Base-by-base conservation (phyloP, 2,329 filamentous ascomycete genomes). In the Claviceps sp. region DNA sequence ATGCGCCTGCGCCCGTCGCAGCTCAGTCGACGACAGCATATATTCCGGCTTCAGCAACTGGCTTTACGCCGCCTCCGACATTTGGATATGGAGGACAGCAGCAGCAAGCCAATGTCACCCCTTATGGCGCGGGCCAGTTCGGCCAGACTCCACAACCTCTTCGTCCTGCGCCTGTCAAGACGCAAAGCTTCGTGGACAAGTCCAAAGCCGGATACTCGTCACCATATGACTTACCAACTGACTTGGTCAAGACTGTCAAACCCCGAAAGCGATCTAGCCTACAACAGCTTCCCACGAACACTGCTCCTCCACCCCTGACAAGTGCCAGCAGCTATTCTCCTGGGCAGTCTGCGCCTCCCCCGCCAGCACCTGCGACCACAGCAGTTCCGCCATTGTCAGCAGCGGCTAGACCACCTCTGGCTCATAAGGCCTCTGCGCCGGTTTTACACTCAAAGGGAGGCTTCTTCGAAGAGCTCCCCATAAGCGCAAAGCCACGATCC, bases 181-280 rank as follows among this genome's bases (percentile, higher is more conserved):
- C 80, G 1, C 82, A 94, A 64, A 97, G 91, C 67, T 98, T 95
- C 67, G 88, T 79, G 5, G 85, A 91, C 66, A 94, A 94, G 66
- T 73, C 88, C 3, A 97, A 95, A 68, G 87, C 87, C 52, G 90
- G 91, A 7, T 98, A 98, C 65, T 78, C 85, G 48, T 97, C 91
- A 20, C 93, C 93, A 0, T 98, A 96, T 61, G 94, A 98, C 69
- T 74, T 98, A 20, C 93, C 93, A 4, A 87, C 93, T 68, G 91
- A 96, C 51, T 78, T 98, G 34, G 59, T 70, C 40, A 63, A 60
- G 5, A 55, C 62, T 16, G 78, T 85, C 30, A 85, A 85, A 59
- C 81, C 85, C 61, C 75, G 82, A 65, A 84, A 85, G 71, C 74
- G 84, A 50, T 66, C 72, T 5, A 81, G 77, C 61, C 73, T 77